phyloP scores from a whole-genome alignment of 768 basidiomycete species.

The Auricularia cornea region DNA sequence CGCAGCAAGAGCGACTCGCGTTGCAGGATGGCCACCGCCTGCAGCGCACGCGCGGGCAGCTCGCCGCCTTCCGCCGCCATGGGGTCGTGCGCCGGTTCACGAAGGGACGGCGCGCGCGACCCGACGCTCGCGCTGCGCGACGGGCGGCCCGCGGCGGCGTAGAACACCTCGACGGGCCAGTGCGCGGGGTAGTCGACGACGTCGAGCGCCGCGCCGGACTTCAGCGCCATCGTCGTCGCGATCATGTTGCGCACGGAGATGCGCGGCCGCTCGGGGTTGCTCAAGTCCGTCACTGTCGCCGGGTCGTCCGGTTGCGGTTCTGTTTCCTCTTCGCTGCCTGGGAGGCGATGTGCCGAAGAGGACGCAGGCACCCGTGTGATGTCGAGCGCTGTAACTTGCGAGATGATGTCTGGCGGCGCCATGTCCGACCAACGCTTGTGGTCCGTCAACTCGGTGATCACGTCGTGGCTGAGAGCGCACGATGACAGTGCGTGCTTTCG shows the following conservation, averaged over 20 bases:
- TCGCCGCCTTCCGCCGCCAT: slow-evolving; percentile 7
- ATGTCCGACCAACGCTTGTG: slow-evolving; percentile 62
- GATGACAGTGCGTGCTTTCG: slow-evolving; percentile 65
- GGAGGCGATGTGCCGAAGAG: not conserved
- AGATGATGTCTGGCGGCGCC: slow-evolving; percentile 51
- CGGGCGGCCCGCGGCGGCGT: slow-evolving; percentile 11
- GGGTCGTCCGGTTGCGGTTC: not conserved
- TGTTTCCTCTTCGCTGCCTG: not conserved
- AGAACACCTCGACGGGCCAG: slow-evolving; percentile 45
- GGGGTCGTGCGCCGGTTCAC: not conserved
- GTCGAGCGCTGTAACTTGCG: slow-evolving; percentile 63
- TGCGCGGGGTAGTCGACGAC: slow-evolving; percentile 42
- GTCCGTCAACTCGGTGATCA: slow-evolving; percentile 52
- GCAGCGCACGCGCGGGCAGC: slow-evolving; percentile 43
- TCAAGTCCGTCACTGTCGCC: not conserved
- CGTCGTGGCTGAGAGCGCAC: slow-evolving; percentile 60
- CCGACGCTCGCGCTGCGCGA: not conserved
- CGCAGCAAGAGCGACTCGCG: slow-evolving; percentile 65
- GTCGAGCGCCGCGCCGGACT: slow-evolving; percentile 59
- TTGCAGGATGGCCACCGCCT: slow-evolving; percentile 63
- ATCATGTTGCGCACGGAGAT: slow-evolving; percentile 74
- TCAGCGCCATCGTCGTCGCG: slow-evolving; percentile 60
- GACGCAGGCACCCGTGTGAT: slow-evolving; percentile 25
- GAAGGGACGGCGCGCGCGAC: not conserved
- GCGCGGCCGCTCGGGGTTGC: slow-evolving; percentile 11